Conservation (phyloP, 164 flowering plant genomes). For the Litsea cubeba region DNA sequence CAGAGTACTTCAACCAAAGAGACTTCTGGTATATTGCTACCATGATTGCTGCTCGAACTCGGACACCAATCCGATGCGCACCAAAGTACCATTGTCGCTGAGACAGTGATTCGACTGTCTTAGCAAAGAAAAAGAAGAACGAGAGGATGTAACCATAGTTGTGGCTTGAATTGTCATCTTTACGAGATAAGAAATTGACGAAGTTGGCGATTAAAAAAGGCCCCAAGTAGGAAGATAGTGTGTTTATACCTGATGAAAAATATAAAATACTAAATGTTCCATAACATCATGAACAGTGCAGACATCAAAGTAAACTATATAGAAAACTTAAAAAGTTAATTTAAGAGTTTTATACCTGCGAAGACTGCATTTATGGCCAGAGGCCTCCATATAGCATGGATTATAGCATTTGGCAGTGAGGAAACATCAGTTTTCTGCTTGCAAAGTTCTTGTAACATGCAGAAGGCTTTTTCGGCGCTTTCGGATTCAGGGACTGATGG, state of each 20-base stretch:
- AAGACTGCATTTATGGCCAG: conserved; percentile 56
- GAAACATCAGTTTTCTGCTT: conserved; percentile 32
- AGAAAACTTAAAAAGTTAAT: background rate
- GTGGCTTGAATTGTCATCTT: conserved; percentile 37
- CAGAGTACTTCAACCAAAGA: conserved; percentile 38
- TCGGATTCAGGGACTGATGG: conserved; percentile 64
- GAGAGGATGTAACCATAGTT: conserved; percentile 59
- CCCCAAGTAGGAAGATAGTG: conserved; percentile 74
- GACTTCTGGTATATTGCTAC: conserved; percentile 53
- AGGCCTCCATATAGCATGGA: conserved; percentile 42
- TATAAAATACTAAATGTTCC: background rate
- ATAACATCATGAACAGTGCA: background rate
- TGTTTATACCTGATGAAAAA: conserved; percentile 47
- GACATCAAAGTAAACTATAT: background rate
- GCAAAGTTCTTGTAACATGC: conserved; percentile 37
- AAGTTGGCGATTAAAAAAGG: conserved; percentile 67
- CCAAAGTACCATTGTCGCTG: conserved; percentile 91
- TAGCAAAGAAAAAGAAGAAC: conserved; percentile 53
- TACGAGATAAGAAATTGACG: conserved; percentile 47
- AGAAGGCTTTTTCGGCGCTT: conserved; percentile 45
- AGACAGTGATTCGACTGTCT: conserved; percentile 70
- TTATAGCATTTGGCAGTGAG: conserved; percentile 48
- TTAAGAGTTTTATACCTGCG: conserved; percentile 49
- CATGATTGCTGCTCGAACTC: conserved; percentile 58
- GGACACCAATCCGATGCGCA: conserved; percentile 58